A percentile compares a stretch with the other conserved stretches of the same genome.
Evolutionary conservation across 148 eudicot species (phyloP).

Genomic region (Amaranthus hypochondriacus): DNA sequence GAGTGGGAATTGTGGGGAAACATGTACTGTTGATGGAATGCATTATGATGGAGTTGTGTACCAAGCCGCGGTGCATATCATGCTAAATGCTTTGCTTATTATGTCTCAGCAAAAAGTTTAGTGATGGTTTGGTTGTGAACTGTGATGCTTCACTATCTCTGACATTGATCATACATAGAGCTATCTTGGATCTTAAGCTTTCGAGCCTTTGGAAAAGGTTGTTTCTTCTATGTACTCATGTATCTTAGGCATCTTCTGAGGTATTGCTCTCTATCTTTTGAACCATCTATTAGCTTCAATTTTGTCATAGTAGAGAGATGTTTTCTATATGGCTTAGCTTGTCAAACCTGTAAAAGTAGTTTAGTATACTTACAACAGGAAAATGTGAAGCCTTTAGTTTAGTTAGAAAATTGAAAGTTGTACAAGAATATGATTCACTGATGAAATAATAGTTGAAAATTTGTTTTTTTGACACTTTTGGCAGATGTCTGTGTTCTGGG

Average conservation of each 20-base stretch:
- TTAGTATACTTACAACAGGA: conserved; percentile 13
- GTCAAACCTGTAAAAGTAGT: conserved; percentile 9
- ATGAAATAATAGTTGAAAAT: conserved; percentile 12
- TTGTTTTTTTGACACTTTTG: not conserved
- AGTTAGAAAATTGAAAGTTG: conserved; percentile 11
- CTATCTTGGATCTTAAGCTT: conserved; percentile 2
- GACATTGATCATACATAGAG: not conserved
- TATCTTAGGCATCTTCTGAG: conserved; percentile 23
- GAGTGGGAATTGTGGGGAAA: conserved; percentile 61
- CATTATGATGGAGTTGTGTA: conserved; percentile 72
- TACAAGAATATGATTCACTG: conserved; percentile 15
- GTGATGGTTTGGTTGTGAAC: conserved; percentile 3
- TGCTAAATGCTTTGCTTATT: conserved; percentile 86
- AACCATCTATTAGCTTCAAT: conserved; percentile 18
- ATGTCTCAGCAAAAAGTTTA: conserved; percentile 80
- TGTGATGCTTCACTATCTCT: not conserved
- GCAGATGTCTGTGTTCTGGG: not conserved
- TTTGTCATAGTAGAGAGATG: conserved; percentile 22
- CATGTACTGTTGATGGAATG: conserved; percentile 87
- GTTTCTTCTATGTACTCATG: conserved; percentile 4
- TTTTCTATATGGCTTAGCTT: conserved; percentile 14
- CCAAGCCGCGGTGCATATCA: conserved; percentile 70
- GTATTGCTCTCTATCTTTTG: conserved; percentile 26
- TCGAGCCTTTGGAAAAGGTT: not conserved
- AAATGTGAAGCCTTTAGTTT: not conserved